Evolutionary conservation across 768 basidiomycete genomes (phyloP), one percentile per base, ranked within the genome.

Genomic region (Coprinellus micaceus): DNA sequence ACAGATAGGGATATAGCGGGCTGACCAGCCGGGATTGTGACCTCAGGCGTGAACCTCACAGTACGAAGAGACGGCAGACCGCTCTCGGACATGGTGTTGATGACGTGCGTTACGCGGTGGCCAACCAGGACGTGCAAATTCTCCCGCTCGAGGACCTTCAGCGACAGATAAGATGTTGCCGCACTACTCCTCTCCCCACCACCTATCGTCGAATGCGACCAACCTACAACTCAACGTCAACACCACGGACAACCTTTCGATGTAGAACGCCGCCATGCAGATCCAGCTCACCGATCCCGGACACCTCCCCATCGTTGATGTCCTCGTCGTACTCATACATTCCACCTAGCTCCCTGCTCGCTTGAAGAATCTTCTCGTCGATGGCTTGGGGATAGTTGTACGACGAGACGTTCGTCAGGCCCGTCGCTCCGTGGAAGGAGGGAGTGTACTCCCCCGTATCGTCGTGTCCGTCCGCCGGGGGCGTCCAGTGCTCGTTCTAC

Each of bases 321-420:
- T 81, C 80, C 15, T 63, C 33, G 56, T 75, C 75, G 58, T 66
- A 79, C 2, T 72, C 67, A 54, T 73, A 80, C 41, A 73, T 69
- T 9, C 67, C 61, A 1, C 63, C 54, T 4, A 77, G 63, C 47
- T 78, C 67, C 13, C 63, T 29, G 0, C 73, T 68, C 0, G 75
- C 69, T 46, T 65, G 58, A 10, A 78, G 61, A 19, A 77, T 62
- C 11, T 64, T 69, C 1, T 60, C 54, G 53, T 76, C 72, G n/a
- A 69, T 68, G 11, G 67, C 45, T 26, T 60, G 52, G 1, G 63
- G 54, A 48, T 57, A 66, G 0, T 69, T 66, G 26, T 66, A 54
- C 26, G 73, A 21, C 50, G 64, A 65, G 47, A 73, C 66, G 30
- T 49, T 41, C 43, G 49, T 67, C 24, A 67, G 61, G 12, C 75